phyloP scores from a whole-genome alignment of 73 alveolate genomes.

The Tetrahymena borealis region DNA sequence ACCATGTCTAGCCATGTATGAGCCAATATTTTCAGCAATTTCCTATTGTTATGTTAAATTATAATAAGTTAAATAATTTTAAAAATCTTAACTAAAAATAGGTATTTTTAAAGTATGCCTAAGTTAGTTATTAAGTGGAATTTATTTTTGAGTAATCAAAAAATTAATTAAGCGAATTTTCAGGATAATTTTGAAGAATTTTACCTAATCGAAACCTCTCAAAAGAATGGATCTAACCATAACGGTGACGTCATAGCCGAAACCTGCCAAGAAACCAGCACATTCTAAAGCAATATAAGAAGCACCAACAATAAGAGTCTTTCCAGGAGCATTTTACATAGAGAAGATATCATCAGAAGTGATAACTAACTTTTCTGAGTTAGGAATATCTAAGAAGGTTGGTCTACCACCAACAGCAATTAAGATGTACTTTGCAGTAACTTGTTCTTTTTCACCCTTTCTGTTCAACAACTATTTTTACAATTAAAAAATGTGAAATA shows the following conservation, averaged over 20 bases:
- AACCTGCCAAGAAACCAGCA: conserved; percentile 92
- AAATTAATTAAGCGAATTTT: not conserved
- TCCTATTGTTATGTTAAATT: conserved; percentile 13
- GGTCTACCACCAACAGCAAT: conserved; percentile 96
- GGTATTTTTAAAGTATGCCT: too few species aligned
- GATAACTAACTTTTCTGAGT: conserved; percentile 41
- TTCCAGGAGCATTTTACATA: conserved; percentile 90
- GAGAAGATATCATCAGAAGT: conserved; percentile 95
- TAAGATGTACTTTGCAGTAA: conserved; percentile 71
- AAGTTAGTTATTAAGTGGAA: too few species aligned
- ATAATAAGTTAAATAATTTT: not conserved
- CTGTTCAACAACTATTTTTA: conserved; percentile 55
- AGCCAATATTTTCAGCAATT: conserved; percentile 89
- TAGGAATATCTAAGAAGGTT: conserved; percentile 44
- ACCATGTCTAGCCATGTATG: conserved; percentile 78
- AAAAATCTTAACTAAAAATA: too few species aligned
- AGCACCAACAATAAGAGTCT: conserved; percentile 97
- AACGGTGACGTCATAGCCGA: conserved; percentile 92
- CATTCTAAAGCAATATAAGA: conserved; percentile 94
- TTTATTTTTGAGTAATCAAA: not conserved
- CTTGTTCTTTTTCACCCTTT: conserved; percentile 68
- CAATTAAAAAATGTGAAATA: not conserved
- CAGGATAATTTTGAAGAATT: not conserved
- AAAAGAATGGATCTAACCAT: conserved; percentile 95
- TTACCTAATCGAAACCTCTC: conserved; percentile 94